Evolutionary conservation across 345 rosid species (phyloP).

Genomic region (Eucalyptus erythrocorys): DNA sequence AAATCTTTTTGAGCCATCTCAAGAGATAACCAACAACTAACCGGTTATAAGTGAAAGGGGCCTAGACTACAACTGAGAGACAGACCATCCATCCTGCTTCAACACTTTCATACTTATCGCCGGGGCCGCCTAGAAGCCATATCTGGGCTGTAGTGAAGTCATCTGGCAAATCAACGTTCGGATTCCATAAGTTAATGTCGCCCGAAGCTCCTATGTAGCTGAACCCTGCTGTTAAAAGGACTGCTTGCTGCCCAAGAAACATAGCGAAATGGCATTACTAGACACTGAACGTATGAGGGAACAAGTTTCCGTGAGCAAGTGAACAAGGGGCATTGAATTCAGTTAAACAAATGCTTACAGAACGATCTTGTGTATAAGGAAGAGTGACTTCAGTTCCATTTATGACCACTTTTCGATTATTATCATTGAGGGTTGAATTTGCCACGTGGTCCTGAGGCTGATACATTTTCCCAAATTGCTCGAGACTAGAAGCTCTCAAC

Average conservation of each 20-base stretch:
- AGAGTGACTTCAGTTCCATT: neutral
- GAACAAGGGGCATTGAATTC: neutral
- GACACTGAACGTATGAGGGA: neutral
- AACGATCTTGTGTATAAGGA: neutral
- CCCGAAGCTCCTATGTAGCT: slow-evolving; percentile 25
- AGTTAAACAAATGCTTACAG: slow-evolving; percentile 7
- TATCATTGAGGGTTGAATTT: neutral
- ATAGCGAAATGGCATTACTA: neutral
- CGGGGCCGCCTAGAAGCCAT: slow-evolving; percentile 24
- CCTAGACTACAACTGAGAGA: neutral
- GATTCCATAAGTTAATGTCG: slow-evolving; percentile 45
- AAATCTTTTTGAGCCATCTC: neutral
- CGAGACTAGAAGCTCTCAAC: slow-evolving; percentile 16
- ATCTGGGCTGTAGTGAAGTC: slow-evolving; percentile 33
- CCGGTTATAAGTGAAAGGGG: neutral
- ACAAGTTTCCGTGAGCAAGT: neutral
- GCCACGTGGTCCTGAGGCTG: neutral
- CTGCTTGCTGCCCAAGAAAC: slow-evolving; percentile 2
- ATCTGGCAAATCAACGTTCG: neutral
- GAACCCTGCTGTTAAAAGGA: slow-evolving; percentile 11
- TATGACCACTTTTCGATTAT: neutral
- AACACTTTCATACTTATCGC: slow-evolving; percentile 9
- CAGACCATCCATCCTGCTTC: slow-evolving; percentile 47
- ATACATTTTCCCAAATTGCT: slow-evolving; percentile 14
- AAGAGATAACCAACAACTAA: neutral